Evolutionary conservation across 192 early-diverging fungal genomes (phyloP).

Genomic region (Backusella liffmaniae): DNA sequence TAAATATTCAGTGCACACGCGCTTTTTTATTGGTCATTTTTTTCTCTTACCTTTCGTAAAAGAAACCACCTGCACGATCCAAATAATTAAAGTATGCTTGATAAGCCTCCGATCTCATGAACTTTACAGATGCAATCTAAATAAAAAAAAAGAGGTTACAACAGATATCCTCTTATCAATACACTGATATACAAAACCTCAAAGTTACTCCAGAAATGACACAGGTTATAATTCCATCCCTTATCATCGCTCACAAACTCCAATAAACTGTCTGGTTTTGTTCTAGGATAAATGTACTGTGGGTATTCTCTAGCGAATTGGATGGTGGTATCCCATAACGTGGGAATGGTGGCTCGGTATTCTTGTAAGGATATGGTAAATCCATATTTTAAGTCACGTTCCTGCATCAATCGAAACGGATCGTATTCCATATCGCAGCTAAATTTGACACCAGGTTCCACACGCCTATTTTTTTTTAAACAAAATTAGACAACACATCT

Average conservation of each 20-base stretch:
- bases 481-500: neutral
- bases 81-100: constrained; percentile 67
- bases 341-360: constrained; percentile 63
- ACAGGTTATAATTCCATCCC: constrained; percentile 60
- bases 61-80: constrained; percentile 78
- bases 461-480: constrained; percentile 38
- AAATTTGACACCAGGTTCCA: constrained; percentile 84
- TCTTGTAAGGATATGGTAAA: constrained; percentile 76
- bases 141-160: neutral
- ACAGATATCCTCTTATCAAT: neutral
- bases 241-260: constrained; percentile 57
- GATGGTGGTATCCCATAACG: constrained; percentile 65
- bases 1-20: neutral
- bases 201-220: constrained; percentile 91
- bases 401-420: constrained; percentile 80
- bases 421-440: constrained; percentile 85
- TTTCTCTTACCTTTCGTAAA: constrained; percentile 64
- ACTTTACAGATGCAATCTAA: constrained; percentile 41
- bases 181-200: constrained; percentile 55
- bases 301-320: constrained; percentile 50
- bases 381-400: constrained; percentile 75
- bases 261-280: constrained; percentile 39
- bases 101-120: constrained; percentile 67
- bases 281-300: constrained; percentile 43
- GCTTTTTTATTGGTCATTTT: neutral